Evolutionary conservation across 768 basidiomycete genomes (phyloP), one percentile per base, ranked within the genome.

Genomic region (Tricholoma hemisulphureum): DNA sequence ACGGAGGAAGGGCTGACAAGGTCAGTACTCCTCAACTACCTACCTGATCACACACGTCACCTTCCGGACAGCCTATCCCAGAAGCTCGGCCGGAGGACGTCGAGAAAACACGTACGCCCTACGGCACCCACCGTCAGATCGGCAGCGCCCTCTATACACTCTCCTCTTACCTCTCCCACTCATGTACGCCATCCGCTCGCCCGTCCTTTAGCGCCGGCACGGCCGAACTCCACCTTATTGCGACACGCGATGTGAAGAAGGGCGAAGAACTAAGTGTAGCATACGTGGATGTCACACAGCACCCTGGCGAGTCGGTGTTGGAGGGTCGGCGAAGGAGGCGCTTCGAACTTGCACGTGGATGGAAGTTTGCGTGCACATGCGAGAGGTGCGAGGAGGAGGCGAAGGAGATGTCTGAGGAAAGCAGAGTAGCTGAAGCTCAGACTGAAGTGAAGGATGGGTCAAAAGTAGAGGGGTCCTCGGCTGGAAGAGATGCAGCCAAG

Each of bases 291-390:
- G 83, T 87, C 61, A 72, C 74, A 0, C 82, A 83, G 65, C 82
- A 76, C 57, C 67, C 75, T 1, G 82, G 66, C 24, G 89, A 91
- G 71, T 77, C 77, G 31, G 60, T 67, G 9, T 68, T 73, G 2
- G 84, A 87, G 26, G 83, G 85, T 52, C 78, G 88, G 55, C 77
- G 83, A 56, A 79, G 88, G 43, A 77, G 91, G 61, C 81, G 92
- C 29, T 77, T 79, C 63, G 89, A 91, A 75, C 80, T 94, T 34
- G 89, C 83, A 21, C 80, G 88, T 41, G 91, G 92, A 31, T 94
- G 92, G 92, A 78, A 80, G 57, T 92, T 93, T 68, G 84, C 88
- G 10, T 94, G 92, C 66, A 70, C 75, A 51, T 94, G 92, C 68
- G 71, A 77, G 54, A 80, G 83, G 43, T 93, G 92, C 67, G 66